Evolutionary conservation across 768 basidiomycete genomes (phyloP).

Genomic region (Russula sp.): DNA sequence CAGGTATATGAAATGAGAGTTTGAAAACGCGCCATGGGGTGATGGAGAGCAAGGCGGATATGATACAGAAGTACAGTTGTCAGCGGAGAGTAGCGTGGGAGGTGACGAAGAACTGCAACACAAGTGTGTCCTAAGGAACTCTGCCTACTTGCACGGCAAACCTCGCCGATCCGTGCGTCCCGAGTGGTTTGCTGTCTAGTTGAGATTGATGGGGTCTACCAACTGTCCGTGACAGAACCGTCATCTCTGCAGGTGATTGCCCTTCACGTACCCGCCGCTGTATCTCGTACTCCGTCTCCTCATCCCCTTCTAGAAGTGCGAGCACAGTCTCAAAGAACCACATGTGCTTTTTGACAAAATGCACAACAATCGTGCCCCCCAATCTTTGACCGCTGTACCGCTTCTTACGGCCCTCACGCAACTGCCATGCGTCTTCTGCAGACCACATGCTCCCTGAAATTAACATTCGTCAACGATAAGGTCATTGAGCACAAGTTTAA

Average conservation of each 20-base stretch:
- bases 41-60: conserved; percentile 13
- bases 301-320: conserved; percentile 79
- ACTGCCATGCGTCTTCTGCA: conserved; percentile 63
- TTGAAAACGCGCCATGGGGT: conserved; percentile 3
- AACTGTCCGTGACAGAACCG: not conserved
- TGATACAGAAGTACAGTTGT: conserved; percentile 25
- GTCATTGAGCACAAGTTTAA: conserved; percentile 6
- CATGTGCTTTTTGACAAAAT: conserved; percentile 95
- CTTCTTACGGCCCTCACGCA: conserved; percentile 64
- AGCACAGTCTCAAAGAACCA: conserved; percentile 96
- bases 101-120: not conserved
- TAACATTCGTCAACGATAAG: conserved; percentile 7
- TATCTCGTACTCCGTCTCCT: conserved; percentile 52
- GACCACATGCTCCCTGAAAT: conserved; percentile 54
- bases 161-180: not conserved
- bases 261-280: conserved; percentile 22
- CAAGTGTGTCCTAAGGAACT: not conserved
- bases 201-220: conserved; percentile 2
- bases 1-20: conserved; percentile 3
- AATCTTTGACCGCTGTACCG: conserved; percentile 68
- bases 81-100: conserved; percentile 6
- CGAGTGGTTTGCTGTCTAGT: not conserved
- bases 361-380: conserved; percentile 93
- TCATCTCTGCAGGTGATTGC: not conserved
- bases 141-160: conserved; percentile 4